These are phyloP conservation scores for Dactylis glomerata DNA, from an alignment of 176 grass and related monocot species.

Conservation along the genomic window DNA sequence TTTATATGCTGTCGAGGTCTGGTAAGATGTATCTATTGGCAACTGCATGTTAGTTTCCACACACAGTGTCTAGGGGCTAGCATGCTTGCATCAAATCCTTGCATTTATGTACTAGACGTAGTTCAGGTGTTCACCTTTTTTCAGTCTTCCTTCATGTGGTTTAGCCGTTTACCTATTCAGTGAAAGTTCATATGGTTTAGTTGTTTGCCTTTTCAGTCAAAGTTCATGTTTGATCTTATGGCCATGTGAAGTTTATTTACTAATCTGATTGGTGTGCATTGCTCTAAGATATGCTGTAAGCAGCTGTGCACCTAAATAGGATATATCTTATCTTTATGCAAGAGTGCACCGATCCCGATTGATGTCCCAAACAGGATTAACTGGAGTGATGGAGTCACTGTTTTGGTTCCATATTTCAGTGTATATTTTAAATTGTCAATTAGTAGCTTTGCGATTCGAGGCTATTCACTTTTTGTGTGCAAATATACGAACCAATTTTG, in stretches of 20 bases:
- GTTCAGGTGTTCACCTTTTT: background rate
- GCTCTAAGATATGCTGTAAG: background rate
- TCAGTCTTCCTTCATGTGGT: background rate
- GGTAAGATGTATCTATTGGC: background rate
- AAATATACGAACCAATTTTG: background rate
- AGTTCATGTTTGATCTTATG: background rate
- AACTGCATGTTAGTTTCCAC: background rate
- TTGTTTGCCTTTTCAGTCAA: background rate
- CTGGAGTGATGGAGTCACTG: background rate
- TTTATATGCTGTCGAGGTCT: background rate
- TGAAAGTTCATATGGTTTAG: conserved; percentile 1
- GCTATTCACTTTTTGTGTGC: background rate
- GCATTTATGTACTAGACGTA: background rate
- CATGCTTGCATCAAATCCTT: background rate
- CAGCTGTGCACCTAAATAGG: background rate
- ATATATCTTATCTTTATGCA: background rate
- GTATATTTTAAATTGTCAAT: background rate
- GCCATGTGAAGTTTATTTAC: background rate
- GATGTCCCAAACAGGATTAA: background rate
- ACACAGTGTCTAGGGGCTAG: background rate
- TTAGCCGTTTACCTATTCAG: background rate
- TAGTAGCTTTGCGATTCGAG: background rate
- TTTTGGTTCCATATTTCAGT: background rate
- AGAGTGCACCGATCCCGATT: background rate
- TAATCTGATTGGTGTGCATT: background rate